phyloP scores from a whole-genome alignment of 2,329 filamentous ascomycete genomes.

The Elsinoe australis region DNA sequence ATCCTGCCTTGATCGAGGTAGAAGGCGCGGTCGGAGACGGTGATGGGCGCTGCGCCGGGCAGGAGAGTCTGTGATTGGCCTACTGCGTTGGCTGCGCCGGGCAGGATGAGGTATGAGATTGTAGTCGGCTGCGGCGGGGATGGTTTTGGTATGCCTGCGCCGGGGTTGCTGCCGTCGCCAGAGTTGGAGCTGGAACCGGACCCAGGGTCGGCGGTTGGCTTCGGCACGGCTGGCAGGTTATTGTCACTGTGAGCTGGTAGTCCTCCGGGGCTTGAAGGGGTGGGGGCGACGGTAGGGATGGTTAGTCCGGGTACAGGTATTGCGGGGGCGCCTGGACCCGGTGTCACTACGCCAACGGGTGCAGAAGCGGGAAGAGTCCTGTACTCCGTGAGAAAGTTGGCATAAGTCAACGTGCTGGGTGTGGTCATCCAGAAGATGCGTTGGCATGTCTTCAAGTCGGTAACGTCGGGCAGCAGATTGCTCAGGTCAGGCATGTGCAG shows the following conservation, averaged over 20 bases:
- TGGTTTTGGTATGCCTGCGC: no score
- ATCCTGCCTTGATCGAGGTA: background rate
- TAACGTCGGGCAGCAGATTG: background rate
- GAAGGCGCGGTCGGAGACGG: constrained; percentile 1
- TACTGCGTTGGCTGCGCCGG: background rate
- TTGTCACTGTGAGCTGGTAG: no score
- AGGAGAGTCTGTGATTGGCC: no score
- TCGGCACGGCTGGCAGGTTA: no score
- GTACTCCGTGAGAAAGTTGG: background rate
- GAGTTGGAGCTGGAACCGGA: no score
- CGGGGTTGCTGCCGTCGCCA: no score
- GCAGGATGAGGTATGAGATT: constrained; percentile 3
- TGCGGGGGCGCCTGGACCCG: no score
- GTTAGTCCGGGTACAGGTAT: no score
- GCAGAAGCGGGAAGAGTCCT: background rate
- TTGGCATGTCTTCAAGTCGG: background rate
- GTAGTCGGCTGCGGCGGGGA: background rate
- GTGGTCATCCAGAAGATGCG: background rate
- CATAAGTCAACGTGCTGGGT: constrained; percentile 3
- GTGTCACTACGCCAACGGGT: no score
- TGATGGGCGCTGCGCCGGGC: background rate
- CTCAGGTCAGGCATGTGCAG: constrained; percentile 7
- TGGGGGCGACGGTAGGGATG: no score
- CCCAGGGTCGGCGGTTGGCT: no score
- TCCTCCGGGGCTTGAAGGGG: no score